Percentiles rank a stretch among this genome's conserved stretches.
phyloP scores from a whole-genome alignment of 305 asterid genomes.

The Solanum hybrid region DNA sequence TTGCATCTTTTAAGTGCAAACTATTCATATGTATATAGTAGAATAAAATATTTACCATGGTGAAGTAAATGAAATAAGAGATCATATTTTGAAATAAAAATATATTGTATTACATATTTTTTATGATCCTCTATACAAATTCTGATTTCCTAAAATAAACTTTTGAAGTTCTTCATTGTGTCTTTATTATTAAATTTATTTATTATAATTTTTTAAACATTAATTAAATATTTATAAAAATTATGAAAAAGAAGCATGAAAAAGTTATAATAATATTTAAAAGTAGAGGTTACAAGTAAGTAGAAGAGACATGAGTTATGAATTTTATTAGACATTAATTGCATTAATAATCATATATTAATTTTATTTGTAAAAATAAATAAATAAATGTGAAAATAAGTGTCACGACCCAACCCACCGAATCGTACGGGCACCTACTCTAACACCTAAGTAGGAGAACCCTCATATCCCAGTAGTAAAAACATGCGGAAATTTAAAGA shows the following conservation, averaged over 20 bases:
- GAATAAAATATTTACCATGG: background rate
- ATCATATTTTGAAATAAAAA: background rate
- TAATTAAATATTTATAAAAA: too few species aligned
- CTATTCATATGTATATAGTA: background rate
- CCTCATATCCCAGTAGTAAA: too few species aligned
- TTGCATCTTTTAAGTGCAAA: background rate
- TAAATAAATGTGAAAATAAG: too few species aligned
- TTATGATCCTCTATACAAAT: background rate
- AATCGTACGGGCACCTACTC: too few species aligned
- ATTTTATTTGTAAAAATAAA: background rate
- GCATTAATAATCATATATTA: background rate
- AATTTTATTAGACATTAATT: background rate
- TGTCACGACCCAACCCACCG: too few species aligned
- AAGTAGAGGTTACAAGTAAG: background rate
- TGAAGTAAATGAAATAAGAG: background rate
- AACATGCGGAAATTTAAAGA: too few species aligned
- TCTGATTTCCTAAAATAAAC: background rate
- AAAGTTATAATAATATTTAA: too few species aligned
- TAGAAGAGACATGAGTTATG: background rate
- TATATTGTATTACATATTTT: background rate
- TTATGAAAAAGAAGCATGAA: background rate
- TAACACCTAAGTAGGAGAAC: too few species aligned
- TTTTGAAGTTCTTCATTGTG: background rate
- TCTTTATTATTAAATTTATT: too few species aligned
- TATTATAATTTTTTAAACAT: too few species aligned